Conservation (phyloP, 2,329 filamentous ascomycete genomes). For the Beauveria medogensis region DNA sequence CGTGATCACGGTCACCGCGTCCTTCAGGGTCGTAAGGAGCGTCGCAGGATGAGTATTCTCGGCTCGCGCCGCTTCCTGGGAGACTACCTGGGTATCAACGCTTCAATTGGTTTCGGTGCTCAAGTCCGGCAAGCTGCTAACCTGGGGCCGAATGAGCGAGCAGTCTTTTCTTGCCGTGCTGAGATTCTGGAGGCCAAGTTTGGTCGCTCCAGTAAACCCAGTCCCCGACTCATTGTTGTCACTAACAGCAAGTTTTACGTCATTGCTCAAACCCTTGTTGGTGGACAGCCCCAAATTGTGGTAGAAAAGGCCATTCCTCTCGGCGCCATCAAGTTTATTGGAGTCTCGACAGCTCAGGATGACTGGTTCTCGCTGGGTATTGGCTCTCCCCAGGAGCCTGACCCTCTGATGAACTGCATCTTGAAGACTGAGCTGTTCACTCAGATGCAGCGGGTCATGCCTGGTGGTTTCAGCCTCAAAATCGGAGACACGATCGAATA, state of each 20-base stretch:
- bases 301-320: slow-evolving; percentile 76
- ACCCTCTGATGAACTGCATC: slow-evolving; percentile 87
- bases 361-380: slow-evolving; percentile 95
- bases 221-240: slow-evolving; percentile 75
- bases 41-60: slow-evolving; percentile 80
- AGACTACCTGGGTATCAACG: slow-evolving; percentile 87
- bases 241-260: slow-evolving; percentile 85
- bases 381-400: slow-evolving; percentile 82
- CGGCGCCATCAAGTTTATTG: slow-evolving; percentile 81
- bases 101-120: slow-evolving; percentile 68
- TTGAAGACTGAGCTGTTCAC: slow-evolving; percentile 98
- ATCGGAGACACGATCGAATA: slow-evolving; percentile 85
- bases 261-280: slow-evolving; percentile 73
- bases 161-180: slow-evolving; percentile 83
- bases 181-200: slow-evolving; percentile 92
- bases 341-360: slow-evolving; percentile 73
- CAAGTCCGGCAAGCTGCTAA: slow-evolving; percentile 69
- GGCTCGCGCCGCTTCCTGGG: slow-evolving; percentile 89
- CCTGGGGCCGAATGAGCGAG: slow-evolving; percentile 63
- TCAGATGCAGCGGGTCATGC: slow-evolving; percentile 73
- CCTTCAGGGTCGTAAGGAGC: slow-evolving; percentile 79
- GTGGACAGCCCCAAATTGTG: slow-evolving; percentile 72
- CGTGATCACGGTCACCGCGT: slow-evolving; percentile 81
- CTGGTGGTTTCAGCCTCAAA: slow-evolving; percentile 72
- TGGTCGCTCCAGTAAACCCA: slow-evolving; percentile 88